Evolutionary conservation across 495 filamentous ascomycete genomes (phyloP), one percentile per base, ranked within the genome.

Genomic region (Lophiostoma macrostomum): DNA sequence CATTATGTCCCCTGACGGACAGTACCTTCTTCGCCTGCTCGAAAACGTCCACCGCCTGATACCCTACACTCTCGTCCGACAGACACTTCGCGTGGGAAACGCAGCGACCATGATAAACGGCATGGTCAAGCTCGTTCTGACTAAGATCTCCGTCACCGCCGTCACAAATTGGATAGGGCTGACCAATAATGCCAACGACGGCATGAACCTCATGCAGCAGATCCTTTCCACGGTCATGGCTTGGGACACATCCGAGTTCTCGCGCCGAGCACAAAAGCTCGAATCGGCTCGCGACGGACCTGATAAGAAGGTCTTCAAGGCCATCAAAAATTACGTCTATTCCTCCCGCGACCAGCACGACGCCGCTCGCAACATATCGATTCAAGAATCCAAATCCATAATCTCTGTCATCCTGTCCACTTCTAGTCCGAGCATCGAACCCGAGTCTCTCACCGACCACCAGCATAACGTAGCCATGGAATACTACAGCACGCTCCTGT

Each of bases 81-180:
- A 85, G 66, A 83, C 82, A 1, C 67, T 87, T 4, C 77, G 77
- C 30, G 72, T 86, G 25, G 81, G 83, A 5, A 87, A 86, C 58
- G 83, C 80, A 0, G 83, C 82, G 5, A 80, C 76, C 28, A 86
- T 87, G 83, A 76, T 87, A 37, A 82, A 74, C 56, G 82, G 72
- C 12, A 80, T 87, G 73, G 71, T 80, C 31, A 73, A 66, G 40
- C 61, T 87, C n/a, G 64, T 86, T 14, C 65, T 87, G 12, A 77
- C 83, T 3, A 87, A 87, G 60, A 67, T 85, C 50, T 80, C 80
- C 25, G 65, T 87, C 1, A 76, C 74, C 3, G 76, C 74, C 1
- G 44, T 86, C 13, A 82, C 83, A 7, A 84, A 84, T 57, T 87
- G 82, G 82, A 69, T 86, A 37, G 82, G 83, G 0, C 44, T 67